Evolutionary conservation across 805 yeast genomes (phyloP).

Genomic region (Lipomyces chichibuensis): DNA sequence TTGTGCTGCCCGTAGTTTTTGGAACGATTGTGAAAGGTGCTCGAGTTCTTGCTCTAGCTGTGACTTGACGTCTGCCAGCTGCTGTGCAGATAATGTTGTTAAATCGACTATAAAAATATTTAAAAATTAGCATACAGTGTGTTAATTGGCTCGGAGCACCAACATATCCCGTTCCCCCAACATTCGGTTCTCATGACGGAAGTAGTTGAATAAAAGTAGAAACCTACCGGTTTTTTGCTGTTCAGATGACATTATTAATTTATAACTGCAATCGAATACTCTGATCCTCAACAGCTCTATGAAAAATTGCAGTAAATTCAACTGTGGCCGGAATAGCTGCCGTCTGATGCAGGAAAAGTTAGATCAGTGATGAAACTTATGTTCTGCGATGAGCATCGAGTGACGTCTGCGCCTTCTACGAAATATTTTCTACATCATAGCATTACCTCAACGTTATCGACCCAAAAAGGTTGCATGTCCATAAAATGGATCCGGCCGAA

Average conservation of each 20-base stretch:
- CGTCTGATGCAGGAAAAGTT: too few species aligned
- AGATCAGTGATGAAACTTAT: too few species aligned
- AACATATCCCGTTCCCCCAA: not conserved
- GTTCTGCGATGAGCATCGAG: not conserved
- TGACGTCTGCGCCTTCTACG: not conserved
- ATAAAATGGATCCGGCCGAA: conserved; percentile 20
- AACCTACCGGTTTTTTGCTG: not conserved
- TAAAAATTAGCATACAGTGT: not conserved
- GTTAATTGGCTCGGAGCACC: not conserved
- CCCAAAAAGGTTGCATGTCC: not conserved
- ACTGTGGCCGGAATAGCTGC: too few species aligned
- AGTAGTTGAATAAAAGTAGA: not conserved
- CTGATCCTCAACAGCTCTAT: not conserved
- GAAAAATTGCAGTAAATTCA: not conserved
- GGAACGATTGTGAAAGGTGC: conserved; percentile 80
- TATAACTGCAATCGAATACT: not conserved
- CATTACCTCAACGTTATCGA: not conserved
- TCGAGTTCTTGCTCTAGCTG: conserved; percentile 83
- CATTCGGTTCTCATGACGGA: not conserved
- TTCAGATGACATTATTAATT: not conserved
- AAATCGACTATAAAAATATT: conserved; percentile 56
- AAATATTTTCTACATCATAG: not conserved
- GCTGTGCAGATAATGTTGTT: conserved; percentile 75
- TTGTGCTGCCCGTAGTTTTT: conserved; percentile 82
- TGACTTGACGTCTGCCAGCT: conserved; percentile 77